phyloP scores from a whole-genome alignment of 495 filamentous ascomycete species.

The Aspergillus olivimuriae region DNA sequence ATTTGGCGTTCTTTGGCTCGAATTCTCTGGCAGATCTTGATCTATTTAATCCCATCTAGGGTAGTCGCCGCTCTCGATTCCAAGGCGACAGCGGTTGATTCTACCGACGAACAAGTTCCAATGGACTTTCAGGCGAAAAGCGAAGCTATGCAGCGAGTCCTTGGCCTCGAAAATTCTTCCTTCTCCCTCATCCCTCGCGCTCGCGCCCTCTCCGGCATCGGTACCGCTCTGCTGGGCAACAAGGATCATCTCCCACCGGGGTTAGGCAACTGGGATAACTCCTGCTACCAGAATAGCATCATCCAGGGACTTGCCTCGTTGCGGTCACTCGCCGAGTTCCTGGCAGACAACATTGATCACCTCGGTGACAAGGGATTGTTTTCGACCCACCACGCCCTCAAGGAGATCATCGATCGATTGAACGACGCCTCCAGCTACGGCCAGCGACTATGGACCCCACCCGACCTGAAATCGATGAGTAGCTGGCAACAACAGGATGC shows the following conservation, averaged over 20 bases:
- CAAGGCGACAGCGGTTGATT: constrained; percentile 22
- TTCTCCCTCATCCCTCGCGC: constrained; percentile 43
- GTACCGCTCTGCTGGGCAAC: constrained; percentile 32
- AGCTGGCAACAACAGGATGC: constrained; percentile 97
- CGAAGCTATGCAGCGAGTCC: constrained; percentile 57
- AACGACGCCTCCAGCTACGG: constrained; percentile 63
- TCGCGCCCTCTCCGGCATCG: constrained; percentile 35
- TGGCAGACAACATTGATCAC: constrained; percentile 40
- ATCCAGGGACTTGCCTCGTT: constrained; percentile 82
- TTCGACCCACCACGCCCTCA: constrained; percentile 51
- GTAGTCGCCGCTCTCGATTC: constrained; percentile 55
- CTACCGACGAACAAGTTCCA: constrained; percentile 12
- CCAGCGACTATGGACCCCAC: constrained; percentile 67
- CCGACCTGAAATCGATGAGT: constrained; percentile 76
- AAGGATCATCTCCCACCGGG: constrained; percentile 56
- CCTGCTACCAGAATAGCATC: constrained; percentile 96
- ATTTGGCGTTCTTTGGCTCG: constrained; percentile 22
- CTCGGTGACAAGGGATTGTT: constrained; percentile 30
- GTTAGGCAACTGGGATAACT: constrained; percentile 86
- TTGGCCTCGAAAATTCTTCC: constrained; percentile 57
- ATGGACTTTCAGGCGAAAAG: constrained; percentile 47
- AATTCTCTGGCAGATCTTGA: constrained; percentile 54
- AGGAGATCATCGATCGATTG: constrained; percentile 57
- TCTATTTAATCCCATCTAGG: constrained; percentile 53
- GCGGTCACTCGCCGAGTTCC: constrained; percentile 48